These are phyloP conservation scores for Naegleria lovaniensis DNA, from an alignment of 208 protist genomes.

Conservation along the genomic window DNA sequence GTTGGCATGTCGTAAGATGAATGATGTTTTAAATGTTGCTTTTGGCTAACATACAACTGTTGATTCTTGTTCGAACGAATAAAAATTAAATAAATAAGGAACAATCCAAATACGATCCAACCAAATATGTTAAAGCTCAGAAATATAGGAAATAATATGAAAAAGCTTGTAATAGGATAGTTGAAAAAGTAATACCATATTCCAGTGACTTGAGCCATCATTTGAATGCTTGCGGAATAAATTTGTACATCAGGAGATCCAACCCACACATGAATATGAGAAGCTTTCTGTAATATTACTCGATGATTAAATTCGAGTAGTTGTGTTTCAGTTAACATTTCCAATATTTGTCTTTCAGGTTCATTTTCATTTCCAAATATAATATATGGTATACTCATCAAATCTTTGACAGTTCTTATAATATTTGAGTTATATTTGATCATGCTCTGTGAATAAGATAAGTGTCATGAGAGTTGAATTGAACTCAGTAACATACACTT, in stretches of 20 bases:
- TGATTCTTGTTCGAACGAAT: no score
- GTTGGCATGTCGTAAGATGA: no score
- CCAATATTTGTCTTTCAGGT: background rate
- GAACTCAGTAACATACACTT: background rate
- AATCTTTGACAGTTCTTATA: background rate
- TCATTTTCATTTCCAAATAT: background rate
- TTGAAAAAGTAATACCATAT: background rate
- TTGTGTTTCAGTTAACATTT: conserved; percentile 3
- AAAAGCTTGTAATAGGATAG: background rate
- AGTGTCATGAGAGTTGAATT: background rate
- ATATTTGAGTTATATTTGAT: background rate
- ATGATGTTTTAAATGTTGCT: no score
- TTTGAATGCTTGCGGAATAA: background rate
- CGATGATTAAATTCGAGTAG: background rate
- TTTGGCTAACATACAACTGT: no score
- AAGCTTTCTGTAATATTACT: background rate
- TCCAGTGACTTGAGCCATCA: background rate
- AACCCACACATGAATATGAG: background rate
- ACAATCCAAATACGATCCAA: no score
- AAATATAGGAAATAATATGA: background rate
- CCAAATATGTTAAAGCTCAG: no score
- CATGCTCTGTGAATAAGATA: background rate
- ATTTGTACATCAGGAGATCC: background rate
- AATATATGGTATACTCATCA: background rate
- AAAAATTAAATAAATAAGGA: no score